phyloP scores from a whole-genome alignment of 202 grass and related monocot species.

The Hordeum pubiflorum region DNA sequence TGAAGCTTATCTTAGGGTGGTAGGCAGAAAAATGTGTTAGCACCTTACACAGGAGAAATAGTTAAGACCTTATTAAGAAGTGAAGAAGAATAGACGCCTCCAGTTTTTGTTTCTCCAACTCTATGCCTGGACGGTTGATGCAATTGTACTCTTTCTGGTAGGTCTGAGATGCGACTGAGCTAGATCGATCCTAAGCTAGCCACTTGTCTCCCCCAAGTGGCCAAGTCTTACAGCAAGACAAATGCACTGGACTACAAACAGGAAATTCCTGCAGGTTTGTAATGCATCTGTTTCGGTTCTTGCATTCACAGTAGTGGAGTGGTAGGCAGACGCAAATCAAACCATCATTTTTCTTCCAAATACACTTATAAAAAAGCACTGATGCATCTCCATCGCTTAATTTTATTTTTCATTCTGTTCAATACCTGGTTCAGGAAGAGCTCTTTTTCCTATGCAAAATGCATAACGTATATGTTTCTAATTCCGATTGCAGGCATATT shows the following conservation, averaged over 20 bases:
- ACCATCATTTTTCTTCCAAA: conserved; percentile 2
- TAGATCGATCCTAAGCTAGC: conserved; percentile 49
- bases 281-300: background rate
- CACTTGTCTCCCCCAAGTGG: conserved; percentile 70
- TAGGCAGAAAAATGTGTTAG: background rate
- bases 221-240: conserved; percentile 77
- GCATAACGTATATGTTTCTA: background rate
- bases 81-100: background rate
- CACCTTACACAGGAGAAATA: background rate
- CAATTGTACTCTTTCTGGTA: conserved; percentile 29
- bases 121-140: background rate
- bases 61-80: background rate
- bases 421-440: background rate
- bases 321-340: background rate
- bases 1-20: background rate
- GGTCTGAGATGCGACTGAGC: conserved; percentile 91
- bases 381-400: background rate
- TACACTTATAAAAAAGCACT: background rate
- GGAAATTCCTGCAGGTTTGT: conserved; percentile 83
- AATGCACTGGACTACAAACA: conserved; percentile 86
- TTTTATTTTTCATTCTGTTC: background rate
- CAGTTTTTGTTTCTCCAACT: background rate
- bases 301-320: background rate
- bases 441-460: background rate
- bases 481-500: conserved; percentile 55